Evolutionary conservation across 306 rosid genomes (phyloP), one percentile per base, ranked within the genome.

Genomic region (Vicia sativa): DNA sequence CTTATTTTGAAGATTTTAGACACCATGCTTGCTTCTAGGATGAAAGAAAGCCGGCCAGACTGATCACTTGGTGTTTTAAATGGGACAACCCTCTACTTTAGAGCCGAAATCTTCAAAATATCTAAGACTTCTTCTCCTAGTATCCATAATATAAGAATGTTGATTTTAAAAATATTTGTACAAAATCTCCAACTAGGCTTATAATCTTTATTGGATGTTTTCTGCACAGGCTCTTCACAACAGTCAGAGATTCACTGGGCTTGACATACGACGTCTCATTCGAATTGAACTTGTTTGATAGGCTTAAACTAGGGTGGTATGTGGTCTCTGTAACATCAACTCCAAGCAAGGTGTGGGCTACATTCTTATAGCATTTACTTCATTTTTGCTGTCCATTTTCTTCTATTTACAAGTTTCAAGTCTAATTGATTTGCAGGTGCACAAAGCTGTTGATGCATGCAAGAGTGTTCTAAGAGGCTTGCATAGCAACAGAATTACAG

Each of bases 381-480:
- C 11, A 15, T 70, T 68, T 43, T 58, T 77, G 7, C 19, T 42
- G 72, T 67, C 53, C 44, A 35, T 57, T 69, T 38, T 57, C 64
- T 52, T 66, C 63, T 73, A 37, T 60, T 79, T 49, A 12, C 50
- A 53, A n/a, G 65, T 68, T 75, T 70, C 29, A 34, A 42, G 23
- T 77, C 64, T 49, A 60, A 55, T 69, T 69, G 75, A 65, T 72
- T 58, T 78, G 59, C 88, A 93, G 96, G 96, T 88, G 45, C 89
- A 90, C 77, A 93, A 90, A 88, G 99, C 97, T 53, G 99, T 93
- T 59, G 97, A 90, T 65, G 97, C 99, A 43, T 90, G 99, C 89
- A 93, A 93, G 82, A 90, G 74, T 72, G 99, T 93, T 79, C 90
- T 93, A 31, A 88, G 96, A 87, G 96, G 99, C 65, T 57, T 93